Base-by-base conservation (phyloP, 805 yeast species). In the Barnettozyma wickerhamii region DNA sequence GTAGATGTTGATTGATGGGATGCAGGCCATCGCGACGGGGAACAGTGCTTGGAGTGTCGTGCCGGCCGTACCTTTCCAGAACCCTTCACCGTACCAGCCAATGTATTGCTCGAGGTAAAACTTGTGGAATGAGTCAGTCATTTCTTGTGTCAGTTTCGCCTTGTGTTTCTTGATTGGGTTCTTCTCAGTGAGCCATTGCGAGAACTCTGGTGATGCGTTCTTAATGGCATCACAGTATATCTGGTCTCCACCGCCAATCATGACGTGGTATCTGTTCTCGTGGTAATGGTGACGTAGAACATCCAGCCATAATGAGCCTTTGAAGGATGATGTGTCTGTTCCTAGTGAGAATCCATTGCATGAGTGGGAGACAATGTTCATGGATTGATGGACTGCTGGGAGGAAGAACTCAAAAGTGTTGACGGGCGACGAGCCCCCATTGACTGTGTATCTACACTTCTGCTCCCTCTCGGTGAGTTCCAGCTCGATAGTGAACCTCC, bases 161-260 rank as follows among this genome's bases (percentile, higher is more conserved):
- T 65, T 53, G 27, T 60, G 60, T 49, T 77, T 81, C 48, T 68
- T 64, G 23, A 65, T 54, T 9, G 79, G 63, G 44, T 71, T 75
- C 41, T 67, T 71, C 46, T 77, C 79, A 21, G 68, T 56, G 21
- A 77, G 59, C 96, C 97, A 89, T 23, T 75, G 59, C 45, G 71
- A 59, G 50, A 84, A 75, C 7, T 58, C 58, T 35, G 71, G 55
- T 13, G 82, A 77, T 17, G 75, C 68, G 17, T 71, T 49, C 59
- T 83, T 84, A 50, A 91, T 79, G 2, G 87, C 71, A 63, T 91
- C 99, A 38, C 90, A 79, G 60, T 91, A 91, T 37, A 91, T 74
- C 64, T 91, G 99, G 63, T 91, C 99, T 24, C 99, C 99, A 38
- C 98, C 98, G 21, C 98, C 98, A 21, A 93, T 68, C 95, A 91